phyloP scores from a whole-genome alignment of 2,329 filamentous ascomycete genomes.

The Penicillium sp. region DNA sequence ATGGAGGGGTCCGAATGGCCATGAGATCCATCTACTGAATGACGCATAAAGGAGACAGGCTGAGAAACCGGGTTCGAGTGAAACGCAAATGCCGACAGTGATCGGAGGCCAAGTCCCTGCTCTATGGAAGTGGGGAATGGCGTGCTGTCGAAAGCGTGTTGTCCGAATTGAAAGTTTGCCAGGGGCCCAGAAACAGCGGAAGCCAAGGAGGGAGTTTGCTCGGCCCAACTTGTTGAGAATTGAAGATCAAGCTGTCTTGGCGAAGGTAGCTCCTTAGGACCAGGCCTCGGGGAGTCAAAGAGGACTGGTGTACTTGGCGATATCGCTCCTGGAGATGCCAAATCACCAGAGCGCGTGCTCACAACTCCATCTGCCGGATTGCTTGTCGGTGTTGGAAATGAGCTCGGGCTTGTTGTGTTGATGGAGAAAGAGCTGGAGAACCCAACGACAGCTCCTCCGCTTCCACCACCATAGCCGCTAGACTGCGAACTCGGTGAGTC shows the following conservation, averaged over 20 bases:
- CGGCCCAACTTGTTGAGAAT: slow-evolving; percentile 23
- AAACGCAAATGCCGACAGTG: slow-evolving; percentile 32
- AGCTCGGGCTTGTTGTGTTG: slow-evolving; percentile 8
- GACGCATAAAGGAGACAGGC: slow-evolving; percentile 38
- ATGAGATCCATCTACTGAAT: slow-evolving; percentile 36
- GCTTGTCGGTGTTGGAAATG: slow-evolving; percentile 13
- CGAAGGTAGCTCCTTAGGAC: slow-evolving; percentile 10
- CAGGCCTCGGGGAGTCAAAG: slow-evolving; percentile 20
- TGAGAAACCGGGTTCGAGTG: slow-evolving; percentile 34
- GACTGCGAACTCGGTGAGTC: slow-evolving; percentile 35
- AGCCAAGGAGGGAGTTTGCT: slow-evolving; percentile 18
- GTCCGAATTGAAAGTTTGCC: slow-evolving; percentile 20
- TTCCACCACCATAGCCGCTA: slow-evolving; percentile 25
- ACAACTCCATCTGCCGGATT: slow-evolving; percentile 16
- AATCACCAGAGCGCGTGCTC: slow-evolving; percentile 10
- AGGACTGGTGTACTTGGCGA: slow-evolving; percentile 18
- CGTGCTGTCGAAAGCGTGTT: slow-evolving; percentile 14
- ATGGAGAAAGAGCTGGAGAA: slow-evolving; percentile 14
- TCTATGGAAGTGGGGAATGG: slow-evolving; percentile 26
- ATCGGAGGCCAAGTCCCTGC: slow-evolving; percentile 26
- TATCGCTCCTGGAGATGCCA: slow-evolving; percentile 15
- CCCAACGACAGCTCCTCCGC: slow-evolving; percentile 13
- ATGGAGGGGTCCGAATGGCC: slow-evolving; percentile 30
- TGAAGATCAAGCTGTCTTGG: slow-evolving; percentile 15
- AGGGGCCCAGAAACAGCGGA: slow-evolving; percentile 16